Evolutionary conservation across 257 asterid genomes (phyloP).

Genomic region (Knoxia roxburghii): DNA sequence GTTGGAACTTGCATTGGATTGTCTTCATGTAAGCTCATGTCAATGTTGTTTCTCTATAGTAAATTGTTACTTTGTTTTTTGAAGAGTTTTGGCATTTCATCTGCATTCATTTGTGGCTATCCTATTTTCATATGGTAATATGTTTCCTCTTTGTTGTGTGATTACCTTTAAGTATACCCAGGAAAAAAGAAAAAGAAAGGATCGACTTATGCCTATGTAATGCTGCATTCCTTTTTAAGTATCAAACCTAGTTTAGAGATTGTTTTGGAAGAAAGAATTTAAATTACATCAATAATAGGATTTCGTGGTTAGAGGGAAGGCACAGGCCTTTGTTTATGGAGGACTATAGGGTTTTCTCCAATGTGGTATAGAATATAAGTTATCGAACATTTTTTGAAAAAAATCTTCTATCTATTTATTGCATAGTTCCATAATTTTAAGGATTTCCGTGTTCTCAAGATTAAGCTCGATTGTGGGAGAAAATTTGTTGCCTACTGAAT

Average conservation of each 20-base stretch:
- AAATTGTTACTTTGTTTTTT: constrained; percentile 14
- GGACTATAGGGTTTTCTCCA: not conserved
- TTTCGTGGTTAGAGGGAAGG: not conserved
- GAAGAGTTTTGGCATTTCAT: constrained; percentile 11
- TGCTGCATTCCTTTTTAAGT: not conserved
- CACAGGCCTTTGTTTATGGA: not conserved
- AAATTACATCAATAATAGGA: not conserved
- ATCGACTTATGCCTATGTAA: too few relatives aligned
- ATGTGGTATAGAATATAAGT: not conserved
- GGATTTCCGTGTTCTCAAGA: constrained; percentile 2
- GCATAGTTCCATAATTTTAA: not conserved
- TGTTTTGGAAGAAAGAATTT: not conserved
- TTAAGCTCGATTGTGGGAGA: not conserved
- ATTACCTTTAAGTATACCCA: not conserved
- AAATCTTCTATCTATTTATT: too few relatives aligned
- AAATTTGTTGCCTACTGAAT: not conserved
- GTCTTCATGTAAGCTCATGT: constrained; percentile 87
- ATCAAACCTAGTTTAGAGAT: not conserved
- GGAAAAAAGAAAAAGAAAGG: not conserved
- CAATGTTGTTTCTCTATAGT: constrained; percentile 14
- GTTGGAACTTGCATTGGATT: constrained; percentile 96
- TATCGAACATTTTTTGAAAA: not conserved
- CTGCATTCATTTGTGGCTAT: constrained; percentile 8
- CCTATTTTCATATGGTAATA: not conserved
- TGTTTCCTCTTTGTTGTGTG: not conserved